Conservation (phyloP, 163 green algal species). For the Chloroidium sp. region DNA sequence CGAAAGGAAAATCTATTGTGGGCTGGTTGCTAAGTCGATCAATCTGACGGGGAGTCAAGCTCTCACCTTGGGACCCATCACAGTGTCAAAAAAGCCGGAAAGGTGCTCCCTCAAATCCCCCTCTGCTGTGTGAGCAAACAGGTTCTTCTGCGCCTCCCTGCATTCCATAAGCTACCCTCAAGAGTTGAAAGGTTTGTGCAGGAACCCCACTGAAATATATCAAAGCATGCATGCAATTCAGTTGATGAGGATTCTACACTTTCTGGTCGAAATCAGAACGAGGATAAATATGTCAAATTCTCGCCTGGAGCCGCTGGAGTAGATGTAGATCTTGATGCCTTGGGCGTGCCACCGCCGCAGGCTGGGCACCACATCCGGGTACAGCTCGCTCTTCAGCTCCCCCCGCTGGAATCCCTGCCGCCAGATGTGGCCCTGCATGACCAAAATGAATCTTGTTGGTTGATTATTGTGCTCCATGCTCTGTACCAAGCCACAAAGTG, state of each 20-base stretch:
- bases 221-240: too few species aligned
- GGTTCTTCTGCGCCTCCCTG: slow-evolving; percentile 63
- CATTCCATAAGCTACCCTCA: too few species aligned
- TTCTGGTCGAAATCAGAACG: too few species aligned
- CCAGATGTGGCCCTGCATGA: slow-evolving; percentile 83
- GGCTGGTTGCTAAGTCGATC: background rate
- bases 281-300: background rate
- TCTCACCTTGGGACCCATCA: slow-evolving; percentile 55
- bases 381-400: slow-evolving; percentile 65
- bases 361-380: slow-evolving; percentile 67
- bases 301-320: slow-evolving; percentile 69
- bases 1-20: background rate
- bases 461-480: too few species aligned
- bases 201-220: too few species aligned
- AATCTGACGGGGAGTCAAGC: background rate
- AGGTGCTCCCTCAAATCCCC: slow-evolving; percentile 71
- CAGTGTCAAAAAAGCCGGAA: slow-evolving; percentile 92
- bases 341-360: slow-evolving; percentile 52
- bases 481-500: too few species aligned
- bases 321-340: slow-evolving; percentile 92
- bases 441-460: too few species aligned
- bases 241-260: slow-evolving; percentile 2
- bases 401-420: slow-evolving; percentile 63
- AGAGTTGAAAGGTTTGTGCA: too few species aligned
- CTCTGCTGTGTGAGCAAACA: slow-evolving; percentile 61